A percentile compares a stretch with the other conserved stretches of the same genome.
Evolutionary conservation across 352 stramenopile species (phyloP).

Genomic region (Phytopythium ostracodes): DNA sequence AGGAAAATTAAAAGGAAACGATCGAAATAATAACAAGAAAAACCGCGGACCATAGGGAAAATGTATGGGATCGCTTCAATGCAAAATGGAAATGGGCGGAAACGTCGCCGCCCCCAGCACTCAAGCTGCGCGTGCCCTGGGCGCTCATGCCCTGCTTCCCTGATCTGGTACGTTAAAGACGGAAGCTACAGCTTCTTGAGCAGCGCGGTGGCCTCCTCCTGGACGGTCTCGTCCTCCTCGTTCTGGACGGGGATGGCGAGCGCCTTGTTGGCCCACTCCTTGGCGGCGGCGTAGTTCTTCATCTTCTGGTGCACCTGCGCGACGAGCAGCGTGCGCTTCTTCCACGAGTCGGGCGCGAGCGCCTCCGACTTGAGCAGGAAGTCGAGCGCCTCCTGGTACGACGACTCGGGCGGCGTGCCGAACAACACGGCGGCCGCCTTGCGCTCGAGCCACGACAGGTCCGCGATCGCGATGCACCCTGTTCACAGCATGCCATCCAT

Average conservation of each 20-base stretch:
- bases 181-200: slow-evolving; percentile 49
- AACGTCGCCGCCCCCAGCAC: no score
- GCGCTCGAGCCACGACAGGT: slow-evolving; percentile 83
- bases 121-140: no score
- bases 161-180: no score
- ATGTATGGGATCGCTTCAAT: not conserved
- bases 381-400: slow-evolving; percentile 75
- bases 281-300: slow-evolving; percentile 51
- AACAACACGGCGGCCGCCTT: slow-evolving; percentile 82
- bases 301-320: slow-evolving; percentile 83
- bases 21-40: no score
- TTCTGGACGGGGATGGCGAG: slow-evolving; percentile 45
- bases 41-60: not conserved
- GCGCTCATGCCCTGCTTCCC: no score
- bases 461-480: slow-evolving; percentile 81
- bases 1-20: no score
- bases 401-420: slow-evolving; percentile 69
- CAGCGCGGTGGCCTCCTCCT: slow-evolving; percentile 65
- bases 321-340: slow-evolving; percentile 81
- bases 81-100: no score
- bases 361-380: slow-evolving; percentile 79
- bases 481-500: no score
- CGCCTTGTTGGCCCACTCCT: slow-evolving; percentile 71
- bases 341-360: slow-evolving; percentile 72
- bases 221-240: slow-evolving; percentile 66